These are phyloP conservation scores for Pichia pseudocactophila DNA, from an alignment of 805 yeast genomes.

Conservation along the genomic window DNA sequence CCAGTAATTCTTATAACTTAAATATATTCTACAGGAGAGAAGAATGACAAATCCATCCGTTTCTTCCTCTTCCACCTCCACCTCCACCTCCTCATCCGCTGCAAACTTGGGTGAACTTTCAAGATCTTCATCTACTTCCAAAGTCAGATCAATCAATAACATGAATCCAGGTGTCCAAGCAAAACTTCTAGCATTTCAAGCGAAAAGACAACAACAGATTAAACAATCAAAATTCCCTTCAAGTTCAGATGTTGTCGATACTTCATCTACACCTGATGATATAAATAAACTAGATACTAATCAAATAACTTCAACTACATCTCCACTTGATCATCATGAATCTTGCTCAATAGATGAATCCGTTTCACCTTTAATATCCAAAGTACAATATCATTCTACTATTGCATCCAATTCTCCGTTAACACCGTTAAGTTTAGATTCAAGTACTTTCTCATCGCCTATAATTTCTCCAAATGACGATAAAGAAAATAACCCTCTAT, in stretches of 20 bases:
- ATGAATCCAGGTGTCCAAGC: conserved; percentile 79
- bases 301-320: no score
- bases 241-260: no score
- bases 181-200: conserved; percentile 77
- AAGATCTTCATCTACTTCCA: conserved; percentile 8
- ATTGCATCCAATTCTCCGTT: conserved; percentile 13
- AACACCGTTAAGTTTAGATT: conserved; percentile 15
- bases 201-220: conserved; percentile 47
- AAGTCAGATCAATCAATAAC: conserved; percentile 19
- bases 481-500: conserved; percentile 7
- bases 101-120: conserved; percentile 2
- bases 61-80: not conserved
- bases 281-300: no score
- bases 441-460: conserved; percentile 15
- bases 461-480: conserved; percentile 12
- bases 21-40: no score
- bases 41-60: no score
- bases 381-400: not conserved
- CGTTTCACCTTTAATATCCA: conserved; percentile 2
- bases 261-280: no score
- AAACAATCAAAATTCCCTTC: conserved; percentile 9
- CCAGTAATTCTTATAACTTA: no score
- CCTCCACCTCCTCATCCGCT: not conserved
- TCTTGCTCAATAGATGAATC: not conserved
- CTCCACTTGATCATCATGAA: no score